These are phyloP conservation scores for Lentinula guzmanii DNA, from an alignment of 768 basidiomycete species.

Conservation along the genomic window DNA sequence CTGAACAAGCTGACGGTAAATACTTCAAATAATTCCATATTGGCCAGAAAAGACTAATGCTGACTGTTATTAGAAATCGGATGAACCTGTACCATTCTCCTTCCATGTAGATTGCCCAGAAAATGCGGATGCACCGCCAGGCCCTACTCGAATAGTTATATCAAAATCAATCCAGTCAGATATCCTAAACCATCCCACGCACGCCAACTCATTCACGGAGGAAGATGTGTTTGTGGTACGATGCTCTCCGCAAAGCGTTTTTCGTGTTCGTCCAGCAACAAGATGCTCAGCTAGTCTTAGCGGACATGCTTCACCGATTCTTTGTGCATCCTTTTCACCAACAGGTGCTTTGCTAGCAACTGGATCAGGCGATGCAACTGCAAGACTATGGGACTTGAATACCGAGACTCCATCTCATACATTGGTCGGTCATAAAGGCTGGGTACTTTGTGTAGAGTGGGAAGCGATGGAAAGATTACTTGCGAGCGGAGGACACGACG, in stretches of 20 bases:
- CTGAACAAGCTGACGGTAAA: conserved; percentile 73
- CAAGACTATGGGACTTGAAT: conserved; percentile 89
- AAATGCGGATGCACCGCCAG: conserved; percentile 26
- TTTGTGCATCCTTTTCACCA: conserved; percentile 94
- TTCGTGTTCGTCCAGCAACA: conserved; percentile 89
- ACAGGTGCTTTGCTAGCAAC: conserved; percentile 90
- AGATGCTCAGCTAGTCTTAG: conserved; percentile 90
- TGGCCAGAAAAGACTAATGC: conserved; percentile 8
- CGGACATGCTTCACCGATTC: conserved; percentile 87
- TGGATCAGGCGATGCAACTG: conserved; percentile 91
- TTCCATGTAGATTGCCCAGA: conserved; percentile 80
- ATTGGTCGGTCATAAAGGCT: conserved; percentile 84
- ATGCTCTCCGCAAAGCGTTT: conserved; percentile 95
- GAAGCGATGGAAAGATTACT: conserved; percentile 87
- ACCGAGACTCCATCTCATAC: conserved; percentile 90
- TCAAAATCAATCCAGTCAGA: conserved; percentile 81
- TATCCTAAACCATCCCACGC: conserved; percentile 57
- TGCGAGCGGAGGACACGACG: conserved; percentile 93
- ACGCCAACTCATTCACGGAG: conserved; percentile 62
- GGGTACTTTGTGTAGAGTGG: conserved; percentile 98
- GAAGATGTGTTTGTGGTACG: conserved; percentile 87
- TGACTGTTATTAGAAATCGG: conserved; percentile 18
- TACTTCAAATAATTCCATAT: conserved; percentile 9
- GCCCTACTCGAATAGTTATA: conserved; percentile 74
- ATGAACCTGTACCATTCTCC: conserved; percentile 88